These are phyloP conservation scores for Sugiyamaella floridensis DNA, from an alignment of 805 yeast species.

Conservation along the genomic window DNA sequence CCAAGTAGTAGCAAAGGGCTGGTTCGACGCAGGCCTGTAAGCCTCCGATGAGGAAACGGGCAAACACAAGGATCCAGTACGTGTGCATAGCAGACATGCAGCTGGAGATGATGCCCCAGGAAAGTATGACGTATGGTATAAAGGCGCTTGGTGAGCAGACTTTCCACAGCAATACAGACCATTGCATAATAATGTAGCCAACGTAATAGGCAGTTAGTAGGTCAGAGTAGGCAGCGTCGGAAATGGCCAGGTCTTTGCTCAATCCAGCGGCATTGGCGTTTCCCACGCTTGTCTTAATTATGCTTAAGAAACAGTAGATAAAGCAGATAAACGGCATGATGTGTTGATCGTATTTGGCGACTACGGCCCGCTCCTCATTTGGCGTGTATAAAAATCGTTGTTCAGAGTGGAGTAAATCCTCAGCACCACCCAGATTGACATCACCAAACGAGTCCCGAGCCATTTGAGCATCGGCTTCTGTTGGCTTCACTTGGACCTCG, in stretches of 20 bases:
- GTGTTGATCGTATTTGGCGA: conserved; percentile 38
- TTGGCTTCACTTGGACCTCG: not conserved
- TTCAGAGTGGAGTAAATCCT: not conserved
- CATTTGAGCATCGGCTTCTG: not conserved
- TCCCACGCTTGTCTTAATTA: conserved; percentile 48
- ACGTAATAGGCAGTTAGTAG: conserved; percentile 42
- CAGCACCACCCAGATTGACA: not conserved
- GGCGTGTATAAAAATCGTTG: not conserved
- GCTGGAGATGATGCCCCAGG: conserved; percentile 27
- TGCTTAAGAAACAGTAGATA: conserved; percentile 42
- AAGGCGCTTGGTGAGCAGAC: conserved; percentile 5
- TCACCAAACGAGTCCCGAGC: not conserved
- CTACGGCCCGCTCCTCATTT: conserved; percentile 15
- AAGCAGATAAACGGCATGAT: conserved; percentile 41
- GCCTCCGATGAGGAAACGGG: conserved; percentile 37
- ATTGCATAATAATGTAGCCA: conserved; percentile 42
- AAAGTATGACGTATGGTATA: conserved; percentile 12
- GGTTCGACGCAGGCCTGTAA: conserved; percentile 29
- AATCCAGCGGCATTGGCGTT: conserved; percentile 47
- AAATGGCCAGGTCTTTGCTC: conserved; percentile 36
- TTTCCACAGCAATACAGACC: conserved; percentile 25
- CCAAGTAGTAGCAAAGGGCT: conserved; percentile 27
- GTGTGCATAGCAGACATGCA: conserved; percentile 39
- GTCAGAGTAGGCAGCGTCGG: conserved; percentile 38
- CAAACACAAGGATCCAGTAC: conserved; percentile 37